Base-by-base conservation (phyloP, 495 filamentous ascomycete species). In the Neurospora cerealis region DNA sequence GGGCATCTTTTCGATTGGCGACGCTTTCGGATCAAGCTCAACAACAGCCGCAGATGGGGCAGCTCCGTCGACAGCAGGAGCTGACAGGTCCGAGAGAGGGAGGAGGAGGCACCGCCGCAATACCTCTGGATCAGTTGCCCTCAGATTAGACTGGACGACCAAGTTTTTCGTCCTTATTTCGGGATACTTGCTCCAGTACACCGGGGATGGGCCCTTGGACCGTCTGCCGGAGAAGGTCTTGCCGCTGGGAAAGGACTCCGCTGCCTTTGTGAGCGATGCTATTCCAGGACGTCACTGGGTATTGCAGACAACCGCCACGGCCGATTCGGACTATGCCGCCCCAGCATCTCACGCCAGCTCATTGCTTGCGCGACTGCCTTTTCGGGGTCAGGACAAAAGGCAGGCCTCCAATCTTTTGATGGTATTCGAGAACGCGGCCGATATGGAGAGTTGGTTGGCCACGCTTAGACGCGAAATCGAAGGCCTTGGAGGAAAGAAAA, bases 241-340 rank as follows among this genome's bases (percentile, higher is more conserved):
- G 76, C 91, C 92, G 42, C 84, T 99, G 36, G 92, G 92, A 2
- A 91, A 91, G 73, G 89, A 93, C 21, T 97, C 96, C 7, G 94
- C 94, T 15, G 96, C 96, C 24, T 99, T 97, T 84, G 96, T 92
- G 0, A 97, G 91, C 76, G 96, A 99, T 81, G 88, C 92, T 4
- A 96, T 99, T 74, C 94, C 95, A 0, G 96, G 96, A 34, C 91
- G 91, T 74, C 96, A 95, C 76, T 97, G 91, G 89, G 96, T 99
- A 3, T 78, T 99, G 70, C 96, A 98, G 77, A 88, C 98, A 17
- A 93, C 92, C n/a, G 91, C 95, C 69, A 86, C 87, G 24, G 87
- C 87, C 6, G 88, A 91, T 24, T 85, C 89, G 11, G 91, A 96
- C 38, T 87, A 86, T 28, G 79, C 81, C n/a, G 83, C 85, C 7